phyloP scores from a whole-genome alignment of 768 basidiomycete genomes.

The Cystofilobasidium capitatum region DNA sequence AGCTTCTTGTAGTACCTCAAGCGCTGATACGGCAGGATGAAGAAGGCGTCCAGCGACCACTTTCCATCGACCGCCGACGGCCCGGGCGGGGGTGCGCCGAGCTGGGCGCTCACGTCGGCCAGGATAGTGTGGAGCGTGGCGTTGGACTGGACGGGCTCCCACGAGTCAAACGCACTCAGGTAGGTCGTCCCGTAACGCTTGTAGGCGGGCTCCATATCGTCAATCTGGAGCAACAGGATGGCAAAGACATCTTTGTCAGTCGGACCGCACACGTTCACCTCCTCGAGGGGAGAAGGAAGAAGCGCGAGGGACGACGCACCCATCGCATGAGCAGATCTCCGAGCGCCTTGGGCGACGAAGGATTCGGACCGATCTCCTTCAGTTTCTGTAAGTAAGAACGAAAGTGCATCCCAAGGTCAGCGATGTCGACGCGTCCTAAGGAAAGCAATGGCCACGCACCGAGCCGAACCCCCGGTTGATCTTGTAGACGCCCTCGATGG shows the following conservation, averaged over 20 bases:
- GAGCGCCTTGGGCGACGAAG: constrained; percentile 82
- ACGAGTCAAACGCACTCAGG: constrained; percentile 67
- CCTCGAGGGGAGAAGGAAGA: not conserved
- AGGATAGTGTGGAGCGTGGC: constrained; percentile 59
- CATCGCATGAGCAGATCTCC: constrained; percentile 95
- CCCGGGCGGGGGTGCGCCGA: constrained; percentile 37
- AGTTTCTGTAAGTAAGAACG: constrained; percentile 50
- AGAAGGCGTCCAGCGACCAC: constrained; percentile 83
- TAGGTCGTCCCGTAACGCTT: constrained; percentile 66
- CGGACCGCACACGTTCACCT: not conserved
- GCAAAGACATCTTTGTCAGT: not conserved
- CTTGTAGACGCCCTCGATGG: constrained; percentile 84
- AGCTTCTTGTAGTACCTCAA: constrained; percentile 87
- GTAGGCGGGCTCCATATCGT: constrained; percentile 82
- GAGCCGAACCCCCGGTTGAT: constrained; percentile 71
- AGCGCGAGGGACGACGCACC: constrained; percentile 50
- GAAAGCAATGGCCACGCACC: constrained; percentile 44
- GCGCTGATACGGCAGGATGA: constrained; percentile 72
- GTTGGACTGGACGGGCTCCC: constrained; percentile 71
- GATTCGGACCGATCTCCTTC: constrained; percentile 85
- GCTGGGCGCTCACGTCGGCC: constrained; percentile 52
- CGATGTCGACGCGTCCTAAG: not conserved
- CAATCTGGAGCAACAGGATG: constrained; percentile 54
- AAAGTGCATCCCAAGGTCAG: not conserved
- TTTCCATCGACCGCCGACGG: constrained; percentile 31